Evolutionary conservation across 768 basidiomycete genomes (phyloP), one percentile per base, ranked within the genome.

Genomic region (Candolleomyces eurysporus): DNA sequence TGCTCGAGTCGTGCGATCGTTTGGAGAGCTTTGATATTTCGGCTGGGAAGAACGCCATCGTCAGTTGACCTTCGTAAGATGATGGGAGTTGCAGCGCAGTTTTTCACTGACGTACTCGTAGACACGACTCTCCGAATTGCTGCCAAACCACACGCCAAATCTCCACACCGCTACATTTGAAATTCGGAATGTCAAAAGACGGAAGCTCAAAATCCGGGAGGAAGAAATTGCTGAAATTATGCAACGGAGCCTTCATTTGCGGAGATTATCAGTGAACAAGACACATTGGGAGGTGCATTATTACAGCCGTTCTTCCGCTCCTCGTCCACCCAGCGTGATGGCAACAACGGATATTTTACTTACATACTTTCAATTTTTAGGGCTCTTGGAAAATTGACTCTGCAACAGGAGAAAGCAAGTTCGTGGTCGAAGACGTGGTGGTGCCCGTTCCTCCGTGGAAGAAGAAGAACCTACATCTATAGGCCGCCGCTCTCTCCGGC

Each of bases 21-120:
- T 62, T 84, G 43, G 80, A 83, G 58, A 75, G 76, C 46, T 53
- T 82, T 16, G 32, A 61, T 5, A 45, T 79, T 1, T 71, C 71
- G 8, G 68, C 71, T 0, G 73, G 78, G 11, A 62, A 65, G 40
- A 66, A 66, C 16, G 67, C 71, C 4, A 49, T 79, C 61, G 80
- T 81, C 26, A 61, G 74, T 71, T 10, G 61, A 51, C 54, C 48
- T 65, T 17, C 14, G 46, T 48, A 2, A 16, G 10, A 21, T 43
- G 22, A 57, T 9, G 17, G n/a, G 42, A 7, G 40, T 10, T 7
- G 40, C 26, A 48, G 50, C n/a, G n/a, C n/a, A n/a, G n/a, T n/a
- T n/a, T 22, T 50, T 32, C 16, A 40, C 22, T 11, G 13, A n/a
- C 14, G 16, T 13, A 5, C 26, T 46, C n/a, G 22, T 19, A 73